Percentiles rank a stretch among this genome's conserved stretches.
Evolutionary conservation across 306 rosid species (phyloP).

Genomic region (Cicer yamashitae): DNA sequence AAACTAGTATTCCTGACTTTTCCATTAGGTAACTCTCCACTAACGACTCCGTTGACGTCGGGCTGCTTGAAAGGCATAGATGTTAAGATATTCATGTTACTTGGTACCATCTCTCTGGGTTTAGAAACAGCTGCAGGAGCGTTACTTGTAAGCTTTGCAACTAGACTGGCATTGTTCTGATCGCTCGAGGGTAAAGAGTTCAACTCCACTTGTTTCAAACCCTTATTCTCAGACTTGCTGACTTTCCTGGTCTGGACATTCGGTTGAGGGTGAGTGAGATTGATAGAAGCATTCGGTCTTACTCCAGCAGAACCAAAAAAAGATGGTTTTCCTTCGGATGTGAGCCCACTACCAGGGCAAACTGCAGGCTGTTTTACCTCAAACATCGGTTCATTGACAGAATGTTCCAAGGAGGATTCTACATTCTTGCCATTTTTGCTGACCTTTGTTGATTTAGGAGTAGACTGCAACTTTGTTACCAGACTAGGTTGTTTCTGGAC

Average conservation of each 20-base stretch:
- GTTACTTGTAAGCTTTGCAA: conserved; percentile 62
- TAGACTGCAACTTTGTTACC: conserved; percentile 49
- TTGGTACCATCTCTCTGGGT: conserved; percentile 63
- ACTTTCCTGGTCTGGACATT: conserved; percentile 57
- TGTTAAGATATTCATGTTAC: conserved; percentile 55
- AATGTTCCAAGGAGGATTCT: conserved; percentile 51
- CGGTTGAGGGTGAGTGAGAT: conserved; percentile 54
- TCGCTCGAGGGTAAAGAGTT: conserved; percentile 66
- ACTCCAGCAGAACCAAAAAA: conserved; percentile 60
- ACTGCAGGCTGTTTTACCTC: conserved; percentile 57
- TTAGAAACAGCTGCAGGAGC: conserved; percentile 59
- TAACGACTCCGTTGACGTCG: conserved; percentile 61
- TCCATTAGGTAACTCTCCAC: conserved; percentile 76
- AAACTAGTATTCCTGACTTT: conserved; percentile 49
- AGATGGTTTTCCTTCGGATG: conserved; percentile 63
- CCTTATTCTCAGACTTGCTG: conserved; percentile 62
- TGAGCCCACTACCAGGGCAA: conserved; percentile 52
- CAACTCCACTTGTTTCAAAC: conserved; percentile 74
- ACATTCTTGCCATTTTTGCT: conserved; percentile 55
- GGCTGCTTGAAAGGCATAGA: conserved; percentile 68
- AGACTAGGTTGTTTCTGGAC: conserved; percentile 62
- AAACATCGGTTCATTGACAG: conserved; percentile 50
- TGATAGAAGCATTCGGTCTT: conserved; percentile 53
- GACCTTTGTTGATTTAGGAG: conserved; percentile 53
- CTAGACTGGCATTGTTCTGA: conserved; percentile 61